phyloP scores from a whole-genome alignment of 1,284 basidiomycete genomes.

The Cryptococcus wingfieldii region DNA sequence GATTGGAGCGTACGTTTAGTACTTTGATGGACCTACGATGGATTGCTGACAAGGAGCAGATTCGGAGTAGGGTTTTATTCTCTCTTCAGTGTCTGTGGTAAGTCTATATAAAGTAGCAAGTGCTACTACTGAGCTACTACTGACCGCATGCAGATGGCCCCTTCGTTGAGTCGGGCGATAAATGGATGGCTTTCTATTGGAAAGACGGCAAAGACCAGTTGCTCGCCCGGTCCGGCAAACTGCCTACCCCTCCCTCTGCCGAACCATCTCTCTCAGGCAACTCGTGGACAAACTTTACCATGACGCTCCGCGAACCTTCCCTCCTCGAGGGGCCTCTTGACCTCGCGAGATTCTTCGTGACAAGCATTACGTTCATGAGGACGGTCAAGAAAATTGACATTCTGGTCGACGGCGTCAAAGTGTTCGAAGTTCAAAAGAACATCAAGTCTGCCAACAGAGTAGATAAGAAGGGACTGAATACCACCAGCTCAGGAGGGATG shows the following conservation, averaged over 20 bases:
- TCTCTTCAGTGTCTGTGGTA: constrained; percentile 51
- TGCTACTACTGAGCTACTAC: background rate
- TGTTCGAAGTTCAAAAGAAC: constrained; percentile 72
- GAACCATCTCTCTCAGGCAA: constrained; percentile 40
- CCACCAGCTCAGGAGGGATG: constrained; percentile 51
- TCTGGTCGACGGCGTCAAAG: constrained; percentile 70
- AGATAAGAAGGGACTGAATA: constrained; percentile 52
- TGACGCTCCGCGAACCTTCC: constrained; percentile 77
- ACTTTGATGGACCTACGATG: background rate
- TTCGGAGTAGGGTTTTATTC: constrained; percentile 55
- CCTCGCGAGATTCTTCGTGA: constrained; percentile 82
- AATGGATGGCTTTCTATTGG: constrained; percentile 98
- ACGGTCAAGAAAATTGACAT: constrained; percentile 72
- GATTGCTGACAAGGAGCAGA: constrained; percentile 6
- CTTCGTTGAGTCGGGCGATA: constrained; percentile 79
- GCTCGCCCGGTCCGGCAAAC: constrained; percentile 67
- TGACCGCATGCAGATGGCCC: constrained; percentile 64
- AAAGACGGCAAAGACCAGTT: constrained; percentile 84
- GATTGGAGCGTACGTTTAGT: constrained; percentile 47
- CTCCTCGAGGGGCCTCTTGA: constrained; percentile 79
- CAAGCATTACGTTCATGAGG: constrained; percentile 91
- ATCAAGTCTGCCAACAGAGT: constrained; percentile 58
- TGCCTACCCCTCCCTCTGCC: constrained; percentile 52
- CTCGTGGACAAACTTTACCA: constrained; percentile 85
- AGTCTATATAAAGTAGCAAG: background rate